Percentiles rank a stretch among this genome's conserved stretches.
These are phyloP conservation scores for Tetrahymena malaccensis DNA, from an alignment of 73 alveolate genomes.

Conservation along the genomic window DNA sequence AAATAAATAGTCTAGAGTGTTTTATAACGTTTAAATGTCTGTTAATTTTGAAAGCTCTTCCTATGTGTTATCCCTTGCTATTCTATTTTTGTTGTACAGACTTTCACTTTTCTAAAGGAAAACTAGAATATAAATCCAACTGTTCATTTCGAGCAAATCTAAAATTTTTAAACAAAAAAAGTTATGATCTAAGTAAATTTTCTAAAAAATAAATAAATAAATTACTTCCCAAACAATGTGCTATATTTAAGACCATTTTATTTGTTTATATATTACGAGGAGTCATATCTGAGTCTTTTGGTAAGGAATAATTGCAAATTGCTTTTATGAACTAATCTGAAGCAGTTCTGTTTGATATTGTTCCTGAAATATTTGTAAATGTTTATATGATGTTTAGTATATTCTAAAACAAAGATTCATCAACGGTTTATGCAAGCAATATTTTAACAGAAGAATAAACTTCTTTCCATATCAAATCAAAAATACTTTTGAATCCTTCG, in stretches of 20 bases:
- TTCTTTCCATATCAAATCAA: neutral
- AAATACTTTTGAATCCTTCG: neutral
- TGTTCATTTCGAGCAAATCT: neutral
- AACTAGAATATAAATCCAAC: neutral
- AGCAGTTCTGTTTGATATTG: neutral
- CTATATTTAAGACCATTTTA: neutral
- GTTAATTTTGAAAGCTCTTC: neutral
- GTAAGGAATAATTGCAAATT: neutral
- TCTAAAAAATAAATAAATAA: neutral
- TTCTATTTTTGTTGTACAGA: neutral
- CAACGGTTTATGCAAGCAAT: neutral
- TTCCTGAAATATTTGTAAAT: neutral
- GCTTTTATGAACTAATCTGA: neutral
- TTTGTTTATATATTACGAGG: neutral
- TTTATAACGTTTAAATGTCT: neutral
- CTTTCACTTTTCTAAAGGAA: neutral
- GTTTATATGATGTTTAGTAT: neutral
- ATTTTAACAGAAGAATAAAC: neutral
- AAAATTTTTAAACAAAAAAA: neutral
- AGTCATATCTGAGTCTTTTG: neutral
- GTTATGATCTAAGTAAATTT: neutral
- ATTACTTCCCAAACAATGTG: neutral
- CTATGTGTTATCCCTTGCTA: neutral
- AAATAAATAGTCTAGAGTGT: neutral
- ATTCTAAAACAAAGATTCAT: neutral